These are phyloP conservation scores for Cryphonectria radicalis DNA, from an alignment of 2,329 filamentous ascomycete species.

Conservation along the genomic window DNA sequence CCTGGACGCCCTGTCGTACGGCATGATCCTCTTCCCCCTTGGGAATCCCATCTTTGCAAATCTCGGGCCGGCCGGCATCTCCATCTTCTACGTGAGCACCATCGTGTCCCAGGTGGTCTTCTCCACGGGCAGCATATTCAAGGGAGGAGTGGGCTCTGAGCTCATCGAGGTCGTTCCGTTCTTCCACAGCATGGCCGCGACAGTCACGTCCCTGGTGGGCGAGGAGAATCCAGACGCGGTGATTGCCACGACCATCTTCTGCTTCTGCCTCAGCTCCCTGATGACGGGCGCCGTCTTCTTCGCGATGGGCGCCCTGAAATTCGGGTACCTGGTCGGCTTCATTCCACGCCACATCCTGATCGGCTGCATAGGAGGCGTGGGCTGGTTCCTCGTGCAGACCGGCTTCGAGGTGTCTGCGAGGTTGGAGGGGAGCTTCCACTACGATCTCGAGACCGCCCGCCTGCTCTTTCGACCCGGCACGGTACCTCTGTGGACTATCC, in stretches of 20 bases:
- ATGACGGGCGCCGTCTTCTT: slow-evolving; percentile 92
- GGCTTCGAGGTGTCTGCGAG: slow-evolving; percentile 92
- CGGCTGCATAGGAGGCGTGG: slow-evolving; percentile 95
- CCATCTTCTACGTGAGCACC: slow-evolving; percentile 98
- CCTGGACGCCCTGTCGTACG: slow-evolving; percentile 92
- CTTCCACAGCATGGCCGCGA: slow-evolving; percentile 97
- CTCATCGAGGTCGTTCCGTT: slow-evolving; percentile 99
- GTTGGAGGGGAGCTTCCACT: slow-evolving; percentile 82
- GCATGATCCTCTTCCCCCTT: slow-evolving; percentile 93
- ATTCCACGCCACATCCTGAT: slow-evolving; percentile 96
- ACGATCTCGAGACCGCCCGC: slow-evolving; percentile 75
- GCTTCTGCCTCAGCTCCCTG: slow-evolving; percentile 88
- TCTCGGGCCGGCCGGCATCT: slow-evolving; percentile 91
- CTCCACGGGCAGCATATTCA: slow-evolving; percentile 85
- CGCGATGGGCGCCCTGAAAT: slow-evolving; percentile 80
- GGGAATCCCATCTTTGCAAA: slow-evolving; percentile 83
- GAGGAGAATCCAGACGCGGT: slow-evolving; percentile 82
- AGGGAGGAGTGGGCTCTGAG: slow-evolving; percentile 90
- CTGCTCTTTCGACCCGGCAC: slow-evolving; percentile 76
- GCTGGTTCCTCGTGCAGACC: slow-evolving; percentile 90
- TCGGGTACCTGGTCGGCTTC: slow-evolving; percentile 94
- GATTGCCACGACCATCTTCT: slow-evolving; percentile 90
- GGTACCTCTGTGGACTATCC: slow-evolving; percentile 80
- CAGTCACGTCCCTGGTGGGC: slow-evolving; percentile 79
- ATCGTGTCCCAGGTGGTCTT: slow-evolving; percentile 92